A percentile compares a stretch with the other conserved stretches of the same genome.
phyloP scores from a whole-genome alignment of 208 protist genomes.

The Acanthamoeba culbertsoni region DNA sequence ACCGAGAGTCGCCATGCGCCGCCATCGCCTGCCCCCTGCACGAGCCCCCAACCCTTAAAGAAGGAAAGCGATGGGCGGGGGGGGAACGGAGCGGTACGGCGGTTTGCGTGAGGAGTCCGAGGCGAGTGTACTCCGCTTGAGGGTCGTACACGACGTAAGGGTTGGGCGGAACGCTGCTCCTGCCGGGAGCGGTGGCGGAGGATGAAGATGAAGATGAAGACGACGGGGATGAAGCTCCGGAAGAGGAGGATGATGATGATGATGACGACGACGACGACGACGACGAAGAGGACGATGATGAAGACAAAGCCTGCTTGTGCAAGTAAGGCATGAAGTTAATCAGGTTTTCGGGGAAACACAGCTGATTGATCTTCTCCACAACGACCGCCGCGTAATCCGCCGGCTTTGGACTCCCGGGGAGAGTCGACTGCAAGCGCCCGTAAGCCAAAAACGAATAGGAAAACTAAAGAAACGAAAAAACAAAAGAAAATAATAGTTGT shows the following conservation, averaged over 20 bases:
- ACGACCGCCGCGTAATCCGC: constrained; percentile 7
- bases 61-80: neutral
- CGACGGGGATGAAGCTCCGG: neutral
- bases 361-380: constrained; percentile 59
- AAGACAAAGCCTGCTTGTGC: constrained; percentile 36
- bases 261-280: neutral
- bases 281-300: neutral
- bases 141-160: neutral
- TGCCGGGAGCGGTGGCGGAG: too few relatives aligned
- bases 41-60: neutral
- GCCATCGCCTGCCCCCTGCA: neutral
- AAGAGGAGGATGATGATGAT: too few relatives aligned
- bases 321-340: neutral
- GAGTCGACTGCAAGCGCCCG: neutral
- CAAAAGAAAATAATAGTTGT: too few relatives aligned
- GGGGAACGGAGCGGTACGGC: neutral
- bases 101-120: neutral
- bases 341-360: constrained; percentile 36
- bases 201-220: neutral
- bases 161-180: too few relatives aligned
- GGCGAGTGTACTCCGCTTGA: neutral
- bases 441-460: neutral
- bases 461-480: too few relatives aligned
- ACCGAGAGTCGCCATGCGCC: neutral
- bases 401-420: neutral